Evolutionary conservation across 2,329 filamentous ascomycete species (phyloP).

Genomic region (Harringtonia lauricola): DNA sequence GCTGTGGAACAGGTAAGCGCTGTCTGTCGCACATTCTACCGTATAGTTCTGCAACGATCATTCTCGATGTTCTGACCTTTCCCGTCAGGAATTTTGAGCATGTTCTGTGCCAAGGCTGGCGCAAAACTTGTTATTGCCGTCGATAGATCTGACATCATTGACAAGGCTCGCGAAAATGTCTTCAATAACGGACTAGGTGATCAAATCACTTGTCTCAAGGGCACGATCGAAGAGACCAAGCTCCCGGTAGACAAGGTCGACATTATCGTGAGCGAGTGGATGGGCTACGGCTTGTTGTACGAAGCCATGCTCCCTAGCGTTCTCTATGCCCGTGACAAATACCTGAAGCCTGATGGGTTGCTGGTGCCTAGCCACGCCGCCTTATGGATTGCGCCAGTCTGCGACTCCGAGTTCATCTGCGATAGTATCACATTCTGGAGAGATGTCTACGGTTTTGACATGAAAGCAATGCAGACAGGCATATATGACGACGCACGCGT

Average conservation of each 20-base stretch:
- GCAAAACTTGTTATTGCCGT: slow-evolving; percentile 81
- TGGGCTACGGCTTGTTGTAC: slow-evolving; percentile 89
- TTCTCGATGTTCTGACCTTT: neutral
- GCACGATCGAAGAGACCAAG: slow-evolving; percentile 78
- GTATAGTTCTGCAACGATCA: neutral
- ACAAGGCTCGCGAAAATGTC: slow-evolving; percentile 76
- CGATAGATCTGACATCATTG: slow-evolving; percentile 83
- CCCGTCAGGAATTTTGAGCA: slow-evolving; percentile 60
- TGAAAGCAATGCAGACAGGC: slow-evolving; percentile 77
- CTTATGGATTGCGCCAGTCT: slow-evolving; percentile 70
- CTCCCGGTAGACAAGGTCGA: slow-evolving; percentile 75
- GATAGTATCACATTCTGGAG: slow-evolving; percentile 81
- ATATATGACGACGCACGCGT: slow-evolving; percentile 77
- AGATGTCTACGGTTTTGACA: slow-evolving; percentile 89
- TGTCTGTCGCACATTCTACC: slow-evolving; percentile 8
- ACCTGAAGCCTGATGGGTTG: slow-evolving; percentile 68
- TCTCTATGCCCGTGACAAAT: slow-evolving; percentile 76
- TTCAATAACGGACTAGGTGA: slow-evolving; percentile 67
- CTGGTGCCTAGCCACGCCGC: slow-evolving; percentile 81
- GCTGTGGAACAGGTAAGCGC: slow-evolving; percentile 57
- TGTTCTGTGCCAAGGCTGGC: slow-evolving; percentile 89
- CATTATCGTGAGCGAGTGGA: slow-evolving; percentile 95
- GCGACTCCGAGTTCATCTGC: slow-evolving; percentile 64
- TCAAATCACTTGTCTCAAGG: slow-evolving; percentile 67
- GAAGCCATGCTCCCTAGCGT: slow-evolving; percentile 95